Evolutionary conservation across 164 flowering plant species (phyloP).

Genomic region (Liquidambar formosana): DNA sequence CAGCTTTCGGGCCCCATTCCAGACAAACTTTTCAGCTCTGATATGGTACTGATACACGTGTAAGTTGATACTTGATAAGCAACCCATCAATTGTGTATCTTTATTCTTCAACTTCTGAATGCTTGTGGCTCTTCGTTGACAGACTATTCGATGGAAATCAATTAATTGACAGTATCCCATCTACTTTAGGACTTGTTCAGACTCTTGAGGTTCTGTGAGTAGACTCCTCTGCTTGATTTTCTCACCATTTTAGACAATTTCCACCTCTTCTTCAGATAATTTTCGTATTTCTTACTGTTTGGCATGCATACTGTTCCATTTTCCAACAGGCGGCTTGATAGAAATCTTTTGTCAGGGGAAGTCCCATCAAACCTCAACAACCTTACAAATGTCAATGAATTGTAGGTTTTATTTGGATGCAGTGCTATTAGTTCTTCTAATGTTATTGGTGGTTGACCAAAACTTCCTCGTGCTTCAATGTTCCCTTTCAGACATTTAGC

Average conservation of each 20-base stretch:
- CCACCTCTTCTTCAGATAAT: neutral
- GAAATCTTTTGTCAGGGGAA: constrained; percentile 57
- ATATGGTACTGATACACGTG: constrained; percentile 84
- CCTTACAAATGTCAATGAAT: constrained; percentile 58
- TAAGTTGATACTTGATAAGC: constrained; percentile 43
- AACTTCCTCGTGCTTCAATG: neutral
- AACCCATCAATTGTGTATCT: neutral
- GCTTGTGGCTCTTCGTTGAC: constrained; percentile 10
- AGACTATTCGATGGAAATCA: constrained; percentile 87
- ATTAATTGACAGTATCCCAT: constrained; percentile 64
- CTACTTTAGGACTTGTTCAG: constrained; percentile 59
- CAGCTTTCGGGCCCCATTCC: constrained; percentile 81
- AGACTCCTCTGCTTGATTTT: neutral
- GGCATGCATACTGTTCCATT: neutral
- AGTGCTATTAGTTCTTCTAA: neutral
- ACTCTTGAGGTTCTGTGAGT: constrained; percentile 98
- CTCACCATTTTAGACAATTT: neutral
- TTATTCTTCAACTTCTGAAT: constrained; percentile 1
- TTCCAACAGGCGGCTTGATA: constrained; percentile 75
- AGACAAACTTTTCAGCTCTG: constrained; percentile 57
- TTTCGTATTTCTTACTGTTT: neutral
- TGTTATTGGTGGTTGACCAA: neutral
- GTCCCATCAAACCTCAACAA: constrained; percentile 65
- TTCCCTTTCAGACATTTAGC: constrained; percentile 67
- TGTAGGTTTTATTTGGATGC: constrained; percentile 48